Percentiles rank a stretch among this genome's conserved stretches.
Conservation (phyloP, 345 rosid genomes). For the Populus alba region DNA sequence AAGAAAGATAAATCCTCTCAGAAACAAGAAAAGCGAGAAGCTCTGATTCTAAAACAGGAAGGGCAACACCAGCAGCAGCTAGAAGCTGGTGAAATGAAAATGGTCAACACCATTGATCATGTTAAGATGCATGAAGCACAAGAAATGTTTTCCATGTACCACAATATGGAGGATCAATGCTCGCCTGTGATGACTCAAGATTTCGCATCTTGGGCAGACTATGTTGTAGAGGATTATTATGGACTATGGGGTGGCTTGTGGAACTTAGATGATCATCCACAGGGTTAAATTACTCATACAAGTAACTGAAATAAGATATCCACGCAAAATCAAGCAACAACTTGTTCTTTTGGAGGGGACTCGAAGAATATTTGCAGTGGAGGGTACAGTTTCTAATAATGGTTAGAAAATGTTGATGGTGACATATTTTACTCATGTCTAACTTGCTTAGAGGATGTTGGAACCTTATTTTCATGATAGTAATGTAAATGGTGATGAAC, state of each 20-base stretch:
- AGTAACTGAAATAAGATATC: conserved; percentile 21
- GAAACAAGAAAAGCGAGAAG: conserved; percentile 35
- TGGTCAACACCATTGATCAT: neutral
- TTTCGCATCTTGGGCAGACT: conserved; percentile 25
- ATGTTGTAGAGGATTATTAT: conserved; percentile 39
- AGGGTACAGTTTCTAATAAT: conserved; percentile 35
- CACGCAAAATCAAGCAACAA: conserved; percentile 27
- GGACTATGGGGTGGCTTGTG: conserved; percentile 27
- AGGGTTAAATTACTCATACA: neutral
- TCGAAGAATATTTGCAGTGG: conserved; percentile 26
- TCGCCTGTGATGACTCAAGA: conserved; percentile 29
- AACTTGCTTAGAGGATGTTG: neutral
- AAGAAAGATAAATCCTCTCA: conserved; percentile 41
- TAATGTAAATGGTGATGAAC: too few species aligned
- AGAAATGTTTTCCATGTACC: conserved; percentile 20
- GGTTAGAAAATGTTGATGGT: neutral
- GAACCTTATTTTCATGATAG: too few species aligned
- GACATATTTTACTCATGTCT: neutral
- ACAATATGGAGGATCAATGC: conserved; percentile 30
- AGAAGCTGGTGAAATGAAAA: conserved; percentile 11
- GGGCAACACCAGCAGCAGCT: conserved; percentile 16
- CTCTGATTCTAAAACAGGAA: conserved; percentile 27
- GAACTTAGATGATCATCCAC: conserved; percentile 37
- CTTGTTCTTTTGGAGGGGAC: conserved; percentile 23
- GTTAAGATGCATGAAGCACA: neutral